Evolutionary conservation across 495 filamentous ascomycete genomes (phyloP).

Genomic region (Xylaria castorea): DNA sequence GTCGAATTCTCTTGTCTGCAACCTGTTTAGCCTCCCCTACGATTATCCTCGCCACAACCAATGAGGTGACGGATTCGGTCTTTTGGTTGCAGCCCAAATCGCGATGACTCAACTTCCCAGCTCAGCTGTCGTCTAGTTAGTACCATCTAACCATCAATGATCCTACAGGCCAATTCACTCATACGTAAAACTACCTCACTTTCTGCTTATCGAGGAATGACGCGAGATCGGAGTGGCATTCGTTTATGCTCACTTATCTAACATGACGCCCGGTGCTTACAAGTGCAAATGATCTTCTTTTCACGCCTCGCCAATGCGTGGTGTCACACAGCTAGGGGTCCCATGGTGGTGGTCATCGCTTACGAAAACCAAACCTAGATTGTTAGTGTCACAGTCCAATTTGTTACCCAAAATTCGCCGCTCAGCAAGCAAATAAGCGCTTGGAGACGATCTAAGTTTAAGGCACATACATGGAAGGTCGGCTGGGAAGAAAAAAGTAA

Average conservation of each 20-base stretch:
- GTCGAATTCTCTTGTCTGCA: constrained; percentile 9
- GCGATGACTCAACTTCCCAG: constrained; percentile 26
- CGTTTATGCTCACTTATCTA: background rate
- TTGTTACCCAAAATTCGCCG: constrained; percentile 26
- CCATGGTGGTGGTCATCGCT: constrained; percentile 12
- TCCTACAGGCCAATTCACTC: constrained; percentile 14
- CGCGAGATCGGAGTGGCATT: constrained; percentile 28
- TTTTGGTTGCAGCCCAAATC: constrained; percentile 28
- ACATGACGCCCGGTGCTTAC: constrained; percentile 12
- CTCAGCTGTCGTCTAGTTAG: constrained; percentile 13
- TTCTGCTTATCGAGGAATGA: constrained; percentile 9
- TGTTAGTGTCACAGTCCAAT: constrained; percentile 18
- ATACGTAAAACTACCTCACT: constrained; percentile 9
- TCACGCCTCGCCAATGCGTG: constrained; percentile 12
- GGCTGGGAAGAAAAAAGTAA: background rate
- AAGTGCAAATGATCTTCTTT: constrained; percentile 22
- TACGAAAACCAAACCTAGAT: constrained; percentile 15
- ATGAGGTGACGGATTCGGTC: constrained; percentile 10
- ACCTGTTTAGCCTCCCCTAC: constrained; percentile 13
- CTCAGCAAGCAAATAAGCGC: constrained; percentile 25
- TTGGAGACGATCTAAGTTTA: constrained; percentile 5
- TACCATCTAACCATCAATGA: constrained; percentile 3
- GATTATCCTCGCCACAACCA: constrained; percentile 11
- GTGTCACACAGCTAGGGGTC: constrained; percentile 18
- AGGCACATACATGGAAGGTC: background rate